Evolutionary conservation across 1,139 yeast species (phyloP).

Genomic region (Meyerozyma elateridarum): DNA sequence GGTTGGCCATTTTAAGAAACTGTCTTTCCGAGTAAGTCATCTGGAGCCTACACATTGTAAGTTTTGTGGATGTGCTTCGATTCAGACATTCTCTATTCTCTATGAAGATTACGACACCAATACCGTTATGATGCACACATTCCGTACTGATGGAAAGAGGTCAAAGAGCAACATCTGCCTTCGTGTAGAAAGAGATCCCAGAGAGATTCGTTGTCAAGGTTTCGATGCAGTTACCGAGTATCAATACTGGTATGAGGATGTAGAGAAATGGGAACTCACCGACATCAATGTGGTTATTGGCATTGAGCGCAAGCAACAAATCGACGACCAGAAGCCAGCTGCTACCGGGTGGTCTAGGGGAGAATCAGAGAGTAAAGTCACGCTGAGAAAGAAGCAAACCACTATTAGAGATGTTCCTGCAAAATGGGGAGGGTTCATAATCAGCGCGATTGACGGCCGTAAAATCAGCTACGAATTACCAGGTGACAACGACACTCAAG

Average conservation of each 20-base stretch:
- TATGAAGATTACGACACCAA: conserved; percentile 60
- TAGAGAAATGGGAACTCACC: conserved; percentile 75
- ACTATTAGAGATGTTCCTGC: conserved; percentile 13
- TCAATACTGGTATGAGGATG: conserved; percentile 59
- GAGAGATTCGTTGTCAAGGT: conserved; percentile 86
- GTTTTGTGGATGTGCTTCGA: conserved; percentile 86
- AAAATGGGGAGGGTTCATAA: conserved; percentile 79
- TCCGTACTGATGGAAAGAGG: conserved; percentile 58
- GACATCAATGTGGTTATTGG: conserved; percentile 77
- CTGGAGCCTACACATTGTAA: conserved; percentile 84
- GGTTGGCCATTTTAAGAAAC: conserved; percentile 60
- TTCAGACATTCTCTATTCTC: conserved; percentile 64
- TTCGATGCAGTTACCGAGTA: conserved; percentile 71
- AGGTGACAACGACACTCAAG: conserved; percentile 22
- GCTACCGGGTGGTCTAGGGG: conserved; percentile 15
- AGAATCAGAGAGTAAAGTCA: conserved; percentile 20
- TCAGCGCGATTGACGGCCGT: conserved; percentile 57
- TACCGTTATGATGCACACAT: conserved; percentile 67
- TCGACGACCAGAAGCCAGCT: conserved; percentile 10
- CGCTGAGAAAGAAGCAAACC: conserved; percentile 14
- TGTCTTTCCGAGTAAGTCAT: conserved; percentile 64
- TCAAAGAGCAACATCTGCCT: conserved; percentile 79
- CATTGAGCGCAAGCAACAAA: conserved; percentile 42
- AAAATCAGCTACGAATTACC: conserved; percentile 61
- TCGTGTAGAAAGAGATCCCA: conserved; percentile 86